A percentile compares a stretch with the other conserved stretches of the same genome.
Evolutionary conservation across 2,329 filamentous ascomycete species (phyloP).

Genomic region (Aureobasidium pullulans): DNA sequence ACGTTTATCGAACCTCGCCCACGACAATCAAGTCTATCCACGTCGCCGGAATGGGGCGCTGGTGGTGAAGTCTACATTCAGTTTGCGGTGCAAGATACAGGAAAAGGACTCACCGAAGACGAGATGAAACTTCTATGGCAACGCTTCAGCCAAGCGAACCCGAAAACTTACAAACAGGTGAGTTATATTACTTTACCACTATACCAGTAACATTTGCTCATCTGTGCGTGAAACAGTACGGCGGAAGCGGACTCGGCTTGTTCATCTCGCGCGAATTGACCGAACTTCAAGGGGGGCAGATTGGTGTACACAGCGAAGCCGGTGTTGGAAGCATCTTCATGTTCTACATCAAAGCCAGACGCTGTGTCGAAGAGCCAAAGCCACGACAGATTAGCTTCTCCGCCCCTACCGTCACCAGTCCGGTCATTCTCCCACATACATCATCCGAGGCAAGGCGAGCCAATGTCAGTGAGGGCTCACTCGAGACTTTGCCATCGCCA

Average conservation of each 20-base stretch:
- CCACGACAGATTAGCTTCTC: constrained; percentile 1
- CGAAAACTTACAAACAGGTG: constrained; percentile 49
- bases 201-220: too few species aligned
- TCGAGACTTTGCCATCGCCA: not conserved
- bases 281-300: constrained; percentile 60
- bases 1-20: constrained; percentile 26
- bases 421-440: not conserved
- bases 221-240: constrained; percentile 42
- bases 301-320: constrained; percentile 53
- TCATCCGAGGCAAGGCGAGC: not conserved
- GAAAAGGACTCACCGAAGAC: constrained; percentile 27
- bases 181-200: too few species aligned
- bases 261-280: constrained; percentile 61
- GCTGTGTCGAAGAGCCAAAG: constrained; percentile 18
- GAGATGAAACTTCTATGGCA: constrained; percentile 49
- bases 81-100: constrained; percentile 30
- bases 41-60: constrained; percentile 29
- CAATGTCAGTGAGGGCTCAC: not conserved
- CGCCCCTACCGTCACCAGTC: not conserved
- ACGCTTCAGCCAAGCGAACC: constrained; percentile 61
- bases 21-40: constrained; percentile 3
- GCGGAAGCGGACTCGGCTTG: constrained; percentile 59
- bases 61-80: constrained; percentile 31
- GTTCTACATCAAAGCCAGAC: constrained; percentile 57
- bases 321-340: constrained; percentile 58